Evolutionary conservation across 2,329 filamentous ascomycete species (phyloP).

Genomic region (Berkeleyomyces basicola): DNA sequence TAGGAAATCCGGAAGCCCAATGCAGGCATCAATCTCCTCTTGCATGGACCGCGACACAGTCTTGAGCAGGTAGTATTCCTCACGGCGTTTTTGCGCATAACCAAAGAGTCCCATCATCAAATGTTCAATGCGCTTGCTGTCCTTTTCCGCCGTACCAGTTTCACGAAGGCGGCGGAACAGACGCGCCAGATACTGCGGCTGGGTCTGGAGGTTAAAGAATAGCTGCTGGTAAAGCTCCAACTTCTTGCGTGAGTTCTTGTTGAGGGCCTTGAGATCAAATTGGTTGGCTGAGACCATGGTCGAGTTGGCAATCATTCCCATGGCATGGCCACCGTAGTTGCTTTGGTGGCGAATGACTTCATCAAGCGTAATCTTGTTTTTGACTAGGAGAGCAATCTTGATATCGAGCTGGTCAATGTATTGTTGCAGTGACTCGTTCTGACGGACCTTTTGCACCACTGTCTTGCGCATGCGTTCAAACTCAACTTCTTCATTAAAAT

Average conservation of each 20-base stretch:
- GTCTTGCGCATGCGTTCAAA: conserved; percentile 90
- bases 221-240: conserved; percentile 93
- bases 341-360: conserved; percentile 95
- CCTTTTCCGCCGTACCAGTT: conserved; percentile 72
- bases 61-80: conserved; percentile 93
- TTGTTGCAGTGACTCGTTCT: conserved; percentile 93
- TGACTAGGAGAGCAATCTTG: conserved; percentile 94
- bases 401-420: conserved; percentile 98
- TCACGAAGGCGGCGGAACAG: conserved; percentile 75
- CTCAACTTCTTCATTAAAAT: conserved; percentile 97
- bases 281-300: conserved; percentile 79
- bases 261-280: conserved; percentile 90
- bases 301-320: conserved; percentile 72
- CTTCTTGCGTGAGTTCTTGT: conserved; percentile 91
- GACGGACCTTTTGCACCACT: conserved; percentile 89
- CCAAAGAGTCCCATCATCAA: conserved; percentile 94
- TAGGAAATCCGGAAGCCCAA: conserved; percentile 64
- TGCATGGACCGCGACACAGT: conserved; percentile 66
- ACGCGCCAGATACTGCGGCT: conserved; percentile 82
- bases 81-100: conserved; percentile 87
- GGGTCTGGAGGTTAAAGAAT: conserved; percentile 93
- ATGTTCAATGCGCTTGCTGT: conserved; percentile 81
- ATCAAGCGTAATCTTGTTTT: conserved; percentile 98
- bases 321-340: conserved; percentile 82
- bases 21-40: conserved; percentile 66